Conservation (phyloP, 805 yeast genomes). For the Starmera caribaea region DNA sequence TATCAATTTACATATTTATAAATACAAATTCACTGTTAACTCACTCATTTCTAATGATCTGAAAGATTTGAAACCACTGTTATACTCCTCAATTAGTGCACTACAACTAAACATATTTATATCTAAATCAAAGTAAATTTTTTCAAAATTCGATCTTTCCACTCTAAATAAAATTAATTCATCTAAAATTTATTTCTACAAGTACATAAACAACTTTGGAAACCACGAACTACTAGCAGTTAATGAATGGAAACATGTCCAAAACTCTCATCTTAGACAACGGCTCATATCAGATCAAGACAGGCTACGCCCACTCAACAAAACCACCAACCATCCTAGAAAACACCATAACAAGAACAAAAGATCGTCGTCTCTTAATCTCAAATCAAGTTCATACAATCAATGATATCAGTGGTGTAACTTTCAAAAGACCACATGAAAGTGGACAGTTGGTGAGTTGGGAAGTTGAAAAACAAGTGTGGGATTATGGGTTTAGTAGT, state of each 20-base stretch:
- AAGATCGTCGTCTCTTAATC: conserved; percentile 61
- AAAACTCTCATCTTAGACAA: conserved; percentile 65
- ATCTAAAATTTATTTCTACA: no score
- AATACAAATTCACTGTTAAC: no score
- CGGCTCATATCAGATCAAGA: conserved; percentile 78
- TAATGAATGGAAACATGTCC: not conserved
- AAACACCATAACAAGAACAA: conserved; percentile 66
- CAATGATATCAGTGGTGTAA: conserved; percentile 65
- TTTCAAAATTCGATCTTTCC: no score
- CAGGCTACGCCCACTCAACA: conserved; percentile 32
- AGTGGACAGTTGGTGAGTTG: conserved; percentile 85
- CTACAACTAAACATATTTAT: no score
- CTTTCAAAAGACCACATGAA: conserved; percentile 74
- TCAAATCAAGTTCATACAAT: conserved; percentile 62
- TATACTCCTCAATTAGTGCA: no score
- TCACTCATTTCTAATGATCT: no score
- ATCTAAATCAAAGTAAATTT: no score
- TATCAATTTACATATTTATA: no score
- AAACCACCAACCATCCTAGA: conserved; percentile 18
- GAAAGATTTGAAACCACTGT: no score
- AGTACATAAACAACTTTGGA: no score
- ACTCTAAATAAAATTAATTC: no score
- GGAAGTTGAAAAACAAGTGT: conserved; percentile 80
- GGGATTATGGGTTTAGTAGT: conserved; percentile 58
- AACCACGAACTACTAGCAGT: no score